Conservation (phyloP, 2,329 filamentous ascomycete species). For the Paracoccidioides lutzii region DNA sequence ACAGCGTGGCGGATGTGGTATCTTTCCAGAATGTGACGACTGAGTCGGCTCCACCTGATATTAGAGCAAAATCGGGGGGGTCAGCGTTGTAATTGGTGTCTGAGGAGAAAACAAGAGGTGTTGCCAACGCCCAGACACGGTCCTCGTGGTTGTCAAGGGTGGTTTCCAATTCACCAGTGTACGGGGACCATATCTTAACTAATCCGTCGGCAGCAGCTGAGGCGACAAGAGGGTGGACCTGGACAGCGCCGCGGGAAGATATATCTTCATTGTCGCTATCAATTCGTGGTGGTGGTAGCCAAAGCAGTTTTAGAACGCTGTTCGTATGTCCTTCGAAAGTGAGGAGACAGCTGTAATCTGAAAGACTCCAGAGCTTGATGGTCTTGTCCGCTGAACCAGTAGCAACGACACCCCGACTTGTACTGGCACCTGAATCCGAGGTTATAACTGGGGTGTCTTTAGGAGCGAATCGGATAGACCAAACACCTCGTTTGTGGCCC, state of each 20-base stretch:
- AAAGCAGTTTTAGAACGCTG: conserved; percentile 84
- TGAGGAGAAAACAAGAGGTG: conserved; percentile 34
- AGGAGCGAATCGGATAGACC: conserved; percentile 86
- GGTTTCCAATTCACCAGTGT: conserved; percentile 68
- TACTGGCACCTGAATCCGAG: conserved; percentile 56
- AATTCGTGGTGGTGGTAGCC: conserved; percentile 49
- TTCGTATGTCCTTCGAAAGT: conserved; percentile 96
- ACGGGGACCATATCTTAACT: conserved; percentile 91
- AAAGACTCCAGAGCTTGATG: conserved; percentile 84
- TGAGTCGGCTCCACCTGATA: conserved; percentile 85
- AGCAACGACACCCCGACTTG: conserved; percentile 65
- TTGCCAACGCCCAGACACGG: conserved; percentile 84
- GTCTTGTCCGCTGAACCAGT: conserved; percentile 95
- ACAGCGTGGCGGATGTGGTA: conserved; percentile 68
- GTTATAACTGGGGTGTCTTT: conserved; percentile 62
- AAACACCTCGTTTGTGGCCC: conserved; percentile 88
- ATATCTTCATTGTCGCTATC: conserved; percentile 22
- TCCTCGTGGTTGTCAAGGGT: conserved; percentile 97
- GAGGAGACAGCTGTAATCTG: conserved; percentile 80
- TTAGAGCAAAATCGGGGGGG: conserved; percentile 51
- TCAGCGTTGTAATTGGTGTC: conserved; percentile 20
- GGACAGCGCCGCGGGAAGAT: conserved; percentile 18
- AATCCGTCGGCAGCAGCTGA: conserved; percentile 88
- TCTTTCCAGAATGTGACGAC: conserved; percentile 94
- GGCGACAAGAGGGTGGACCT: conserved; percentile 42